Base-by-base conservation (phyloP, 805 yeast genomes). In the Yarrowia hollandica region DNA sequence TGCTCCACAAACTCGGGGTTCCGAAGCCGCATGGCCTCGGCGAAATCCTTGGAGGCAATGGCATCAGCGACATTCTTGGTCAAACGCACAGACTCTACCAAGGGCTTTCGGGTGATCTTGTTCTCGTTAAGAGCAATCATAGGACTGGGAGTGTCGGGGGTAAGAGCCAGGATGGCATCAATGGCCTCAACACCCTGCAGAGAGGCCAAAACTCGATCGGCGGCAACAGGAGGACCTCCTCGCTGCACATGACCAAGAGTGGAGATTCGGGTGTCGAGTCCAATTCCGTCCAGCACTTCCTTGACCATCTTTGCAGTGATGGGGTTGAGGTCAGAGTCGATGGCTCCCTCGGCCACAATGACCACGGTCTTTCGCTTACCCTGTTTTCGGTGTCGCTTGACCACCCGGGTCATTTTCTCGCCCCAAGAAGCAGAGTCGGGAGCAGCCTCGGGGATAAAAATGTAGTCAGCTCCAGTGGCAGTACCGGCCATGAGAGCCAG, bases 181-280 rank as follows among this genome's bases (percentile, higher is more conserved):
- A 94, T 96, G 8, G 99, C 98, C 67, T 90, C 98, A 38, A 92
- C 97, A 74, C 98, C 99, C 77, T 94, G 99, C 65, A 92, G 72
- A 15, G 99, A 92, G 35, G 97, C 96, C 66, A 94, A 75, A 69
- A 86, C 74, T 70, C 99, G 82, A 72, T 94, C 99, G 67, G 80
- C 89, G 2, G 98, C 97, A 59, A 91, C 97, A 21, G 99, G 97
- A 44, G 96, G 82, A 73, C 99, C 99, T 76, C 99, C 99, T 75
- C 99, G 83, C 78, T 94, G 99, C 59, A 94, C 97, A 72, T 94
- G 99, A 59, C 99, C 99, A 66, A 94, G 78, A 11, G 95, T 89
- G 38, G 99, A 94, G 67, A 92, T 85, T 72, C 98, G 84, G 5
- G 98, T 92, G 71, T 94, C 99, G 60, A 94, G 80, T 11, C 96